These are phyloP conservation scores for Cryptosporidium sp. DNA, from an alignment of 169 alveolate genomes.

Conservation along the genomic window DNA sequence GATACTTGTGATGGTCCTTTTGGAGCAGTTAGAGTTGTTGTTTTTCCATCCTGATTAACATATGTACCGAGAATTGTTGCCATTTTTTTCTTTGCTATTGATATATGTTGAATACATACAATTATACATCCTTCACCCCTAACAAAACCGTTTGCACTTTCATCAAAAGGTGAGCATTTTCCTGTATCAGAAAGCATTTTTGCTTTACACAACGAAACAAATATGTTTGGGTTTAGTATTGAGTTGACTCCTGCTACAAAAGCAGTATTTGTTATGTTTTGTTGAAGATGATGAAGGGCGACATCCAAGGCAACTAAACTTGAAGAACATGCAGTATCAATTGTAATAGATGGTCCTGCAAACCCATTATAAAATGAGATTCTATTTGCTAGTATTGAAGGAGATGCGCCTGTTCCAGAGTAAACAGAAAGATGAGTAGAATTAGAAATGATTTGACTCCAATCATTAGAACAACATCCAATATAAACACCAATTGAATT, in stretches of 20 bases:
- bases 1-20: slow-evolving; percentile 65
- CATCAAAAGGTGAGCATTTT: slow-evolving; percentile 72
- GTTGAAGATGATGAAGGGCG: slow-evolving; percentile 33
- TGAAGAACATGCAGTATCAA: slow-evolving; percentile 87
- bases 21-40: slow-evolving; percentile 77
- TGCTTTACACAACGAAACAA: slow-evolving; percentile 59
- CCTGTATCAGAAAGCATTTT: slow-evolving; percentile 56
- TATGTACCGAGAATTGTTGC: slow-evolving; percentile 64
- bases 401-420: slow-evolving; percentile 81
- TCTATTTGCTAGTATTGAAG: slow-evolving; percentile 81
- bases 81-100: slow-evolving; percentile 43
- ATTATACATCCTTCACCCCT: slow-evolving; percentile 72
- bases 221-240: slow-evolving; percentile 53
- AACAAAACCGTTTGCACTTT: slow-evolving; percentile 55
- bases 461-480: slow-evolving; percentile 72
- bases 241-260: slow-evolving; percentile 56
- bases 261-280: slow-evolving; percentile 7
- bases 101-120: slow-evolving; percentile 21
- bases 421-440: slow-evolving; percentile 52
- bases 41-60: slow-evolving; percentile 75
- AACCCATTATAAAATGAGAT: slow-evolving; percentile 80
- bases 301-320: slow-evolving; percentile 84
- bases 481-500: slow-evolving; percentile 71
- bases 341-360: slow-evolving; percentile 83
- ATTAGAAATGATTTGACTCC: slow-evolving; percentile 70